Conservation (phyloP, 257 asterid genomes). For the Fraxinus quadrangulata region DNA sequence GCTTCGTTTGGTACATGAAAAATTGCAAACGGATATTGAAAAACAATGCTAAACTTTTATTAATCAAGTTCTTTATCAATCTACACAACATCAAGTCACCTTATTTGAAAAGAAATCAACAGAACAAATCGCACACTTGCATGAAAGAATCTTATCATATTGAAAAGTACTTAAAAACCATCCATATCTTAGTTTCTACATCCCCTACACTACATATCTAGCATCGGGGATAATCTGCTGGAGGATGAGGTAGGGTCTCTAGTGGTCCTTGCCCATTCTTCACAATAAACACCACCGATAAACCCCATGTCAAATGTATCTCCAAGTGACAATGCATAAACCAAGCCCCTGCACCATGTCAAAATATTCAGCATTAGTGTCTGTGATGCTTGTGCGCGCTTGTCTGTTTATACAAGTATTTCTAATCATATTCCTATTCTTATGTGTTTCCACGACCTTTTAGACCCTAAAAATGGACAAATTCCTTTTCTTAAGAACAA, state of each 20-base stretch:
- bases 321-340: slow-evolving; percentile 69
- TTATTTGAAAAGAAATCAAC: slow-evolving; percentile 16
- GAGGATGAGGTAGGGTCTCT: slow-evolving; percentile 66
- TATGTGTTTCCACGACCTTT: no score
- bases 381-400: no score
- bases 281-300: slow-evolving; percentile 52
- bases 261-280: slow-evolving; percentile 62
- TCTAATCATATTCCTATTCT: no score
- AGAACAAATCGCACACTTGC: slow-evolving; percentile 37
- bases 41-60: neutral
- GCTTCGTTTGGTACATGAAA: no score
- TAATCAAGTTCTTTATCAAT: neutral
- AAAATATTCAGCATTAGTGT: slow-evolving; percentile 8
- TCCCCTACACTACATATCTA: slow-evolving; percentile 22
- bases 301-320: slow-evolving; percentile 63
- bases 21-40: neutral
- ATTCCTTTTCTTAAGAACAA: no score
- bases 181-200: slow-evolving; percentile 27
- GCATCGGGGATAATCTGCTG: slow-evolving; percentile 64
- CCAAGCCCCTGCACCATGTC: slow-evolving; percentile 57
- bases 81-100: neutral
- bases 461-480: no score
- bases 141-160: slow-evolving; percentile 27
- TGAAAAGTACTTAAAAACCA: slow-evolving; percentile 5
- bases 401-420: neutral